Evolutionary conservation across 176 grass and related monocot species (phyloP).

Genomic region (Elymus sibiricus): DNA sequence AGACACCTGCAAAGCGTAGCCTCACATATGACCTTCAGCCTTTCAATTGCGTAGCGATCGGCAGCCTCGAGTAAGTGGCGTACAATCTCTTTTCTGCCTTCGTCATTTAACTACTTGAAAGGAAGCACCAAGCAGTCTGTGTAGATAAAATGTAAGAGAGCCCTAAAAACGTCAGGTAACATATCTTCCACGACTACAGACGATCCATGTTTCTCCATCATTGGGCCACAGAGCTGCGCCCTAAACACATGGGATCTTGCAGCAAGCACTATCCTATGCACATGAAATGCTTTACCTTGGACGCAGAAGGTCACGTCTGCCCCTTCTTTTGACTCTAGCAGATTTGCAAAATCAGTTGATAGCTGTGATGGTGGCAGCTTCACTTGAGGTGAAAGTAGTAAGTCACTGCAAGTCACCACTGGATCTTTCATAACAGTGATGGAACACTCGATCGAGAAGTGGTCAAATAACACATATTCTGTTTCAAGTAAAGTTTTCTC

Average conservation of each 20-base stretch:
- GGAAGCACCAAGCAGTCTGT: background rate
- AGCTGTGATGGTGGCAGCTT: background rate
- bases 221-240: background rate
- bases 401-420: background rate
- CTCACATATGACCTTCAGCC: slow-evolving; percentile 5
- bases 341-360: background rate
- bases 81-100: background rate
- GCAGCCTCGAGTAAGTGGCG: background rate
- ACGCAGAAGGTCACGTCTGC: background rate
- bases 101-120: background rate
- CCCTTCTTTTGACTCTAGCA: background rate
- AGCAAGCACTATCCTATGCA: background rate
- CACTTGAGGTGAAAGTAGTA: background rate
- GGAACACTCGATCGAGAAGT: background rate
- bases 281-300: background rate
- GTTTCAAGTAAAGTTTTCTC: background rate
- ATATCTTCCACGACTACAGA: background rate
- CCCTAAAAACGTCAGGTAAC: background rate
- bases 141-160: background rate
- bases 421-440: background rate
- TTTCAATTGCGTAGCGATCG: slow-evolving; percentile 17
- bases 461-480: background rate
- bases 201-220: background rate
- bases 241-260: background rate
- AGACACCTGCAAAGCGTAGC: background rate